Evolutionary conservation across 768 basidiomycete genomes (phyloP), one percentile per base, ranked within the genome.

Genomic region (Suillus occidentalis): DNA sequence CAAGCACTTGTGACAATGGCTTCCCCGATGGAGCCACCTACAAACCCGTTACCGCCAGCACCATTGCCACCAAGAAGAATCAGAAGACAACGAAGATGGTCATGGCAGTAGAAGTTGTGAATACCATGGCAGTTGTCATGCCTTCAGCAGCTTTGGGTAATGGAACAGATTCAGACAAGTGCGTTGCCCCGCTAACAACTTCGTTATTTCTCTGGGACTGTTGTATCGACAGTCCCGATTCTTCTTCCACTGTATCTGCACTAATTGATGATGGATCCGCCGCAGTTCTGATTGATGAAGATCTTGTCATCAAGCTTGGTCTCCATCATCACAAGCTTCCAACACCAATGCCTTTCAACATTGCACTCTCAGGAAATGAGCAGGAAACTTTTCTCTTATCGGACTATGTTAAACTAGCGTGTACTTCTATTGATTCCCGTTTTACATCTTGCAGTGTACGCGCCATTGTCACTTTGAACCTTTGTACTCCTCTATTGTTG

Each of bases 401-500:
- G 8, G 43, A 45, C 4, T 45, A 45, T 4, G 20, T 45, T 0
- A 45, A 3, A 45, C 8, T 45, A 3, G 9, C 43, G 9, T 45
- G 43, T 45, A 45, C 3, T 45, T 45, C 43, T 0, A 45, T 45
- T 45, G 43, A 45, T 3, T 45, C 20, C 6, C 9, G 20, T 10
- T 45, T 9, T 45, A n/a, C 20, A n/a, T 45, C 43, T 3, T 9
- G 20, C 43, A 28, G 60, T n/a, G 59, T 71, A 36, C 28, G 47
- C 3, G 72, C 76, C 0, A n/a, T 79, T 2, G 40, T 79, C 2
- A 65, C 71, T 0, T 70, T 72, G 0, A 47, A 42, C 1, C 68
- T 79, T 1, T 75, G 70, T 40, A 67, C 61, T 4, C 72, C 72
- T 4, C 39, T 82, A 5, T 62, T 82, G 0, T 68, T 82, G 0